These are phyloP conservation scores for Sabuloglossum arenarium DNA, from an alignment of 495 filamentous ascomycete species.

Conservation along the genomic window DNA sequence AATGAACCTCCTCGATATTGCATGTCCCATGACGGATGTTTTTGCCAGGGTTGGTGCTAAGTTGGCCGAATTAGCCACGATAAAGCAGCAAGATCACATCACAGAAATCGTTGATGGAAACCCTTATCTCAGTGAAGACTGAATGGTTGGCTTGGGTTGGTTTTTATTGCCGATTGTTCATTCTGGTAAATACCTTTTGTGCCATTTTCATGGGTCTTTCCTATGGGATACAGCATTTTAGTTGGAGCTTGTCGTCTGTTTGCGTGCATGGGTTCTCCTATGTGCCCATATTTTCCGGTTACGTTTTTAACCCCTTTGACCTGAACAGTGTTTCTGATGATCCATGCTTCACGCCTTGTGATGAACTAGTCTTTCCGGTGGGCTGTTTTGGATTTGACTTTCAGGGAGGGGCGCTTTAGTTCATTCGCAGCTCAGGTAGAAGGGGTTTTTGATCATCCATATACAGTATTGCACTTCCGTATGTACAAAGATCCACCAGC, in stretches of 20 bases:
- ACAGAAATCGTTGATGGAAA: no score
- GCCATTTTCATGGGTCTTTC: no score
- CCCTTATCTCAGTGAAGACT: not conserved
- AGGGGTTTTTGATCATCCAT: not conserved
- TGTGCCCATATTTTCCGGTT: not conserved
- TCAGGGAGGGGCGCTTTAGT: not conserved
- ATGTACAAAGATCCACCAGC: not conserved
- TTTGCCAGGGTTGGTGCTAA: constrained; percentile 20
- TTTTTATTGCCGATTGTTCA: not conserved
- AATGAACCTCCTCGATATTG: constrained; percentile 25
- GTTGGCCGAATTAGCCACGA: not conserved
- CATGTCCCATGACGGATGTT: constrained; percentile 29
- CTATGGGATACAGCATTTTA: not conserved
- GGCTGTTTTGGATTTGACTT: not conserved
- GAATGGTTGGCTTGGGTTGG: not conserved
- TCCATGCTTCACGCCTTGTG: not conserved
- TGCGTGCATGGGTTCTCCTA: not conserved
- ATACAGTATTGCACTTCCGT: not conserved
- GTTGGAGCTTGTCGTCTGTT: not conserved
- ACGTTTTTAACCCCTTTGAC: not conserved
- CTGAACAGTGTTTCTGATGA: not conserved
- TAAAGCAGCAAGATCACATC: not conserved
- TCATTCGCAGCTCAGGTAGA: not conserved
- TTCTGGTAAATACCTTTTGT: not conserved
- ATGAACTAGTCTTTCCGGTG: not conserved